Evolutionary conservation across 192 early-diverging fungal species (phyloP).

Genomic region (Backusella liffmaniae): DNA sequence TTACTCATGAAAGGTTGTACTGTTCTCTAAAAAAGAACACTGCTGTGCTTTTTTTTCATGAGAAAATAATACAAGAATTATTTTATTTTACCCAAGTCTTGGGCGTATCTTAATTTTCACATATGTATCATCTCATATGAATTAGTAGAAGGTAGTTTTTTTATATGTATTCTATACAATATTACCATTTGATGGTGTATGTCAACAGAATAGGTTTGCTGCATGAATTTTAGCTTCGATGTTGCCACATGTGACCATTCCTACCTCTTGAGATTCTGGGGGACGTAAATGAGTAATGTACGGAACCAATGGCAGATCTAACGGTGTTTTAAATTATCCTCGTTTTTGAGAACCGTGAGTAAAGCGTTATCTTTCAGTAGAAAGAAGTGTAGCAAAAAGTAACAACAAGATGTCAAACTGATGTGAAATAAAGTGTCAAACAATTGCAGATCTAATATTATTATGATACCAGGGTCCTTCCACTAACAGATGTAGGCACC

Average conservation of each 20-base stretch:
- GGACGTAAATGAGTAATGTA: slow-evolving; percentile 11
- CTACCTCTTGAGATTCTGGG: background rate
- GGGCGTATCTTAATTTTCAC: background rate
- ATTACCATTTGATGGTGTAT: background rate
- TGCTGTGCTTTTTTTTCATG: background rate
- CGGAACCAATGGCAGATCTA: slow-evolving; percentile 16
- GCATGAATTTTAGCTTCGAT: background rate
- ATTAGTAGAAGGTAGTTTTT: background rate
- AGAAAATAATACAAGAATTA: slow-evolving; percentile 4
- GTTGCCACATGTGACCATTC: background rate
- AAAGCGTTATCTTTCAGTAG: background rate
- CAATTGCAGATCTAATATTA: slow-evolving; percentile 1
- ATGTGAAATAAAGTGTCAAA: slow-evolving; percentile 8
- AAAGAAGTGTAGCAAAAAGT: background rate
- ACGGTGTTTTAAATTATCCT: background rate
- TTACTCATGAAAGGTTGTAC: background rate
- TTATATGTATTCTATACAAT: background rate
- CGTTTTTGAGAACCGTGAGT: background rate
- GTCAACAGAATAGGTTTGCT: background rate
- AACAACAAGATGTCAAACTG: background rate
- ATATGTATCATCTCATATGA: background rate
- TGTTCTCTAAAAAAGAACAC: background rate
- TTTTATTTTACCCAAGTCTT: background rate
- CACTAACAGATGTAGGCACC: background rate
- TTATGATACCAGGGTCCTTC: slow-evolving; percentile 18